Conservation (phyloP, 2,329 filamentous ascomycete species). For the Fusarium fujikuroi region DNA sequence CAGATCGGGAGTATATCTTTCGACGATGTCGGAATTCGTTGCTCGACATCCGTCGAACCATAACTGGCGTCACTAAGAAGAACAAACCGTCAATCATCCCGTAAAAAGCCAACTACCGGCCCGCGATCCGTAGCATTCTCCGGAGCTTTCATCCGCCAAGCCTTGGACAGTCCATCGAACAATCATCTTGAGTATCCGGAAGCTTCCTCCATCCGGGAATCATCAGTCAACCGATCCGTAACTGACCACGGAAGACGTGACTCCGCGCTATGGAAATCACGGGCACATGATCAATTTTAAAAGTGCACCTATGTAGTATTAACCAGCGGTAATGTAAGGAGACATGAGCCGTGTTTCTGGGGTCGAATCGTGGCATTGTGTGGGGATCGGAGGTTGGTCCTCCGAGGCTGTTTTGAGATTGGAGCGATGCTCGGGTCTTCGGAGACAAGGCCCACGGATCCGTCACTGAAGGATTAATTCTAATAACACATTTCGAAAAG, state of each 20-base stretch:
- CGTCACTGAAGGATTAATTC: slow-evolving; percentile 6
- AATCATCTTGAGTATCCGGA: neutral
- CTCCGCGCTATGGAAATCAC: neutral
- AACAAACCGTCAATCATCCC: neutral
- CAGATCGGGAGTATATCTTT: neutral
- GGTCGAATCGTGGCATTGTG: neutral
- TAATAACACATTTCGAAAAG: neutral
- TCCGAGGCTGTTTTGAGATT: slow-evolving; percentile 25
- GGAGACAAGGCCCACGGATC: slow-evolving; percentile 23
- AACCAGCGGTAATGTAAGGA: neutral
- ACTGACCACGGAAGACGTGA: slow-evolving; percentile 14
- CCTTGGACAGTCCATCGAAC: neutral
- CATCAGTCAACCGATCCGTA: neutral
- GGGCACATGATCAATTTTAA: slow-evolving; percentile 14
- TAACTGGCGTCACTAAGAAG: neutral
- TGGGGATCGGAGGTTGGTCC: slow-evolving; percentile 21
- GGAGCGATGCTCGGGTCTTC: neutral
- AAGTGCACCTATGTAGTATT: neutral
- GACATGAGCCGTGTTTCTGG: neutral
- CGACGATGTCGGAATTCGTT: neutral
- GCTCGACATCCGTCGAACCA: neutral
- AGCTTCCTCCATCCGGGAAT: slow-evolving; percentile 6
- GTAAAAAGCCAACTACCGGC: neutral
- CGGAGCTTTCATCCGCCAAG: neutral
- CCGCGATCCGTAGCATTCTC: neutral